Evolutionary conservation across 768 basidiomycete genomes (phyloP).

Genomic region (Termitomyces sp.): DNA sequence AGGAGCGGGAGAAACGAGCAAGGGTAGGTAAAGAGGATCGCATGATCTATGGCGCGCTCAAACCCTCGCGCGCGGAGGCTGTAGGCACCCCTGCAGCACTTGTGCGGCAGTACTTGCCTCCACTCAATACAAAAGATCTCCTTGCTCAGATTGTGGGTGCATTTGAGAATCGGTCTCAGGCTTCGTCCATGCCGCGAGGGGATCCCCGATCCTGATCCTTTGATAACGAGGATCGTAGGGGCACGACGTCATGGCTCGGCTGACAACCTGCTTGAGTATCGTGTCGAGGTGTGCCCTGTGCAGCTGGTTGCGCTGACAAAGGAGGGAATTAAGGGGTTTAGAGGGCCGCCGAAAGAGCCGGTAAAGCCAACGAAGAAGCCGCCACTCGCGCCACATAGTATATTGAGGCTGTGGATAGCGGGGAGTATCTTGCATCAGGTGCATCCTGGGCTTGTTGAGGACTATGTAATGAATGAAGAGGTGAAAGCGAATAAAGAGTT

Average conservation of each 20-base stretch:
- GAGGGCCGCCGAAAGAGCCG: neutral
- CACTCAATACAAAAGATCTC: neutral
- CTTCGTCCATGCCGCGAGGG: neutral
- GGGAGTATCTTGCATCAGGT: slow-evolving; percentile 50
- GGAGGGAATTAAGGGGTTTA: neutral
- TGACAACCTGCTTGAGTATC: neutral
- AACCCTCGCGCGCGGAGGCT: neutral
- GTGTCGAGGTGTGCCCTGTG: neutral
- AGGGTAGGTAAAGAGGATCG: slow-evolving; percentile 11
- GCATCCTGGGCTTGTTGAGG: slow-evolving; percentile 44
- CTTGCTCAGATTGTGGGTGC: neutral
- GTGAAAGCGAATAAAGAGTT: neutral
- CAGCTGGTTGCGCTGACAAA: neutral
- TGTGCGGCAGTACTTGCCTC: neutral
- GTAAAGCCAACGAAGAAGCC: slow-evolving; percentile 20
- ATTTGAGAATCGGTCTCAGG: neutral
- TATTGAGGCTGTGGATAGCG: slow-evolving; percentile 57
- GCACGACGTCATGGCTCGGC: neutral
- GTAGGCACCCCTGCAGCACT: neutral
- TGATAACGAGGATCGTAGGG: neutral
- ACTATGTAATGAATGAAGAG: slow-evolving; percentile 28
- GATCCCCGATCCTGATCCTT: neutral
- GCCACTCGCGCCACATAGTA: slow-evolving; percentile 33
- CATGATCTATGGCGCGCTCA: neutral
- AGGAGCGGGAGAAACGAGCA: slow-evolving; percentile 18